These are phyloP conservation scores for Stereum hirsutum DNA, from an alignment of 1,284 basidiomycete species.

Conservation along the genomic window DNA sequence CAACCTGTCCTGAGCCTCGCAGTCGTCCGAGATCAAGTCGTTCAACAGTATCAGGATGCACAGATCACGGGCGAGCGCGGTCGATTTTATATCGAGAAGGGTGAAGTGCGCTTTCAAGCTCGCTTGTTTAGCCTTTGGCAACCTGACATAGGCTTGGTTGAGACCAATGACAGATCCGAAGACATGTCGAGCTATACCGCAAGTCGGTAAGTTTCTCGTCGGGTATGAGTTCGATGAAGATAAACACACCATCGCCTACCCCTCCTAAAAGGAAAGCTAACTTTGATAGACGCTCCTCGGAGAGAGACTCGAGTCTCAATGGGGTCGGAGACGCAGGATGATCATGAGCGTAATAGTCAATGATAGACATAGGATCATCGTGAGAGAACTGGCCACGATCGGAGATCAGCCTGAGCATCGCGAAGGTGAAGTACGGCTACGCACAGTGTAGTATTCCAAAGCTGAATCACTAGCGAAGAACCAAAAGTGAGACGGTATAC, in stretches of 20 bases:
- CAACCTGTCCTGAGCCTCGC: not conserved
- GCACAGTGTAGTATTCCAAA: not conserved
- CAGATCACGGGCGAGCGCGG: conserved; percentile 16
- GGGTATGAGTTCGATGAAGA: not conserved
- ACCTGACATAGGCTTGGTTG: conserved; percentile 7
- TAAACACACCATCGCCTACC: not conserved
- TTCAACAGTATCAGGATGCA: conserved; percentile 14
- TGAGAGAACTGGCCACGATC: not conserved
- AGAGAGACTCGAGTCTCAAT: not conserved
- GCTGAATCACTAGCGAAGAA: not conserved
- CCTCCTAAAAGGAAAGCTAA: not conserved
- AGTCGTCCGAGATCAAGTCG: conserved; percentile 6
- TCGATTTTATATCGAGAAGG: conserved; percentile 16
- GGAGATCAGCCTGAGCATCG: too few species aligned
- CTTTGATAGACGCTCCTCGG: not conserved
- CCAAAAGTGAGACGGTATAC: not conserved
- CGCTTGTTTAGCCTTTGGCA: conserved; percentile 7
- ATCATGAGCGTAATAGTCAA: not conserved
- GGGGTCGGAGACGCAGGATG: not conserved
- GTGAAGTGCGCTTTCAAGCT: conserved; percentile 15
- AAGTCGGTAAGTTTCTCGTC: not conserved
- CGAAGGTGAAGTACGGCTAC: not conserved
- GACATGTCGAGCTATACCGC: conserved; percentile 12
- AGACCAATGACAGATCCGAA: conserved; percentile 14
- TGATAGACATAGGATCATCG: not conserved